Conservation (phyloP, 2,329 filamentous ascomycete genomes). For the Botryotinia convoluta region DNA sequence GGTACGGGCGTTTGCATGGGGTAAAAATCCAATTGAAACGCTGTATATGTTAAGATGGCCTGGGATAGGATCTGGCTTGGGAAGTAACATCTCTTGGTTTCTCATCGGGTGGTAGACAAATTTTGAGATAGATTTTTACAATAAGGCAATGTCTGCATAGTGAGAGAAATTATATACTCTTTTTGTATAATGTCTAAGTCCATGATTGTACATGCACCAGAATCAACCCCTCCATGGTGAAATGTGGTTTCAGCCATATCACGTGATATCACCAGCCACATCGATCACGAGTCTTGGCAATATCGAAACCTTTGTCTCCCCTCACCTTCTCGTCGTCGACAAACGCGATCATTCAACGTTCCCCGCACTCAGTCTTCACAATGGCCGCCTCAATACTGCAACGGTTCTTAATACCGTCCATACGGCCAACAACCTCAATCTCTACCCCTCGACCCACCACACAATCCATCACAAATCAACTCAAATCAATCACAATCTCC, state of each 20-base stretch:
- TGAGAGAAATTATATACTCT: not conserved
- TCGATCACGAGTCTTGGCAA: not conserved
- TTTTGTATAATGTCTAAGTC: not conserved
- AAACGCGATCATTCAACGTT: not conserved
- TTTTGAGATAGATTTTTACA: conserved; percentile 17
- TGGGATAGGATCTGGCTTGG: conserved; percentile 15
- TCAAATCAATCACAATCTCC: conserved; percentile 35
- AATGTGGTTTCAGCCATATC: not conserved
- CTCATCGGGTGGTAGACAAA: not conserved
- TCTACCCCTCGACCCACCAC: not conserved
- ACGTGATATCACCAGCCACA: not conserved
- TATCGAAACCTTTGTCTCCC: conserved; percentile 13
- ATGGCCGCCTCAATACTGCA: conserved; percentile 8
- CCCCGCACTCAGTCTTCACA: not conserved
- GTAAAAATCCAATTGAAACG: not conserved
- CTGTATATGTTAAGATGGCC: conserved; percentile 15
- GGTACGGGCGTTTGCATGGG: conserved; percentile 20
- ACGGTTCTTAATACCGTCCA: conserved; percentile 1
- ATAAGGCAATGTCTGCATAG: conserved; percentile 11
- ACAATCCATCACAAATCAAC: conserved; percentile 23
- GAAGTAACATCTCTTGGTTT: conserved; percentile 16
- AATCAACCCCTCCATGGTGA: not conserved
- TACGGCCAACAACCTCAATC: not conserved
- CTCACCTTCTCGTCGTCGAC: not conserved
- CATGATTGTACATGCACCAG: not conserved